phyloP scores from a whole-genome alignment of 1,284 basidiomycete species.

The Cryptococcus amylolentus region DNA sequence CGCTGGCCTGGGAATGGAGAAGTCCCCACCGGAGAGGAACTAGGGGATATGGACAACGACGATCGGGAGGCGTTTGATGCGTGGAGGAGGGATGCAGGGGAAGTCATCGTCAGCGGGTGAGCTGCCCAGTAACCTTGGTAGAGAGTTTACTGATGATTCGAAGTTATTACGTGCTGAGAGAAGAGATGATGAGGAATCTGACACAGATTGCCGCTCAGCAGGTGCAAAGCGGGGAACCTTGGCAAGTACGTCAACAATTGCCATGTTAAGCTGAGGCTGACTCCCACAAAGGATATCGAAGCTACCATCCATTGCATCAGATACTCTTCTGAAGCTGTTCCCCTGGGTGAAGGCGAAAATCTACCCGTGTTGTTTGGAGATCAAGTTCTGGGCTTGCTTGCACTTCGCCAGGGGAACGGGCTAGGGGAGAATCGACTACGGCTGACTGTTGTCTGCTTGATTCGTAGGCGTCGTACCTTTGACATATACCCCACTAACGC shows the following conservation, averaged over 20 bases:
- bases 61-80: conserved; percentile 35
- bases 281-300: conserved; percentile 65
- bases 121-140: conserved; percentile 33
- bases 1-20: conserved; percentile 59
- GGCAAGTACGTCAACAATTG: conserved; percentile 61
- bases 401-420: conserved; percentile 55
- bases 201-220: conserved; percentile 60
- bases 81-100: conserved; percentile 82
- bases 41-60: conserved; percentile 61
- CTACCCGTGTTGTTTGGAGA: conserved; percentile 67
- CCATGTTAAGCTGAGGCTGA: conserved; percentile 1
- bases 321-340: conserved; percentile 79
- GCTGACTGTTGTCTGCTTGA: conserved; percentile 64
- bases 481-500: no score
- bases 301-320: conserved; percentile 77
- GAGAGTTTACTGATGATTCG: neutral
- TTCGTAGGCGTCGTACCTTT: conserved; percentile 54
- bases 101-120: conserved; percentile 83
- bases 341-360: conserved; percentile 64
- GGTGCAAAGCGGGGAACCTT: conserved; percentile 47
- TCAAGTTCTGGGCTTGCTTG: conserved; percentile 63
- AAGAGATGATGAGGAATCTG: conserved; percentile 71
- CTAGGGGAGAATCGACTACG: conserved; percentile 59
- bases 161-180: conserved; percentile 81
- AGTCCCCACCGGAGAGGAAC: conserved; percentile 36